A percentile compares a stretch with the other conserved stretches of the same genome.
These are phyloP conservation scores for Rhododendron henanense DNA, from an alignment of 148 eudicot genomes.

Conservation along the genomic window DNA sequence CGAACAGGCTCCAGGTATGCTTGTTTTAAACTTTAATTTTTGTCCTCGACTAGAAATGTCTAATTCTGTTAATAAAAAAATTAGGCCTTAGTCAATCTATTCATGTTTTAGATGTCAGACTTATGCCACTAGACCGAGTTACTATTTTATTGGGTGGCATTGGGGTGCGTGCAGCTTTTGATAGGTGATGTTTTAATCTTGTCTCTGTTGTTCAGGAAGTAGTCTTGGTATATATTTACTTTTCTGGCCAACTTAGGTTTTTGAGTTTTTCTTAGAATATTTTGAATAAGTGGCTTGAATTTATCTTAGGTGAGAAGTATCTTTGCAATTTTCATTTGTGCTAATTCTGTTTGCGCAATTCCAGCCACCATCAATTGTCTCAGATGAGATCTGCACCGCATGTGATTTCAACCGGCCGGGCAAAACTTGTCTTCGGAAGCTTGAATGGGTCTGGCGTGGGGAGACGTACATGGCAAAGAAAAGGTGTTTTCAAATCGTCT, in stretches of 20 bases:
- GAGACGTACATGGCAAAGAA: slow-evolving; percentile 91
- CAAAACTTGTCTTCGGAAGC: slow-evolving; percentile 90
- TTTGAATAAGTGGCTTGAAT: not conserved
- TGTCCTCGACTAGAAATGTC: not conserved
- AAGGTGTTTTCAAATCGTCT: slow-evolving; percentile 50
- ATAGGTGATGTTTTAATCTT: not conserved
- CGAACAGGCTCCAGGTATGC: slow-evolving; percentile 98
- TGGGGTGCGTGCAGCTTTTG: not conserved
- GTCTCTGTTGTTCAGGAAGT: not conserved
- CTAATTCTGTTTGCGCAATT: slow-evolving; percentile 22
- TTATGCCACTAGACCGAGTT: not conserved
- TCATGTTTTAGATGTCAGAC: not conserved
- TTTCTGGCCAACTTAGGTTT: not conserved
- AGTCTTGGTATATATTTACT: not conserved
- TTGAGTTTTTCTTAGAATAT: not conserved
- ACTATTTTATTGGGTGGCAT: not conserved
- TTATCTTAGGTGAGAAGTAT: not conserved
- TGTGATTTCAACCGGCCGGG: slow-evolving; percentile 99
- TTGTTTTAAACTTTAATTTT: slow-evolving; percentile 11
- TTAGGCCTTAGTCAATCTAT: not conserved
- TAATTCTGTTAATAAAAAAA: not conserved
- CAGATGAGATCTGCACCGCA: slow-evolving; percentile 97
- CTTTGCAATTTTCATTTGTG: slow-evolving; percentile 8
- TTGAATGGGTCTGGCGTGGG: slow-evolving; percentile 99
- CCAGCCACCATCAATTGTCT: slow-evolving; percentile 95